Evolutionary conservation across 192 early-diverging fungal species (phyloP), one percentile per base, ranked within the genome.

Genomic region (Dimargaris cristalligena): DNA sequence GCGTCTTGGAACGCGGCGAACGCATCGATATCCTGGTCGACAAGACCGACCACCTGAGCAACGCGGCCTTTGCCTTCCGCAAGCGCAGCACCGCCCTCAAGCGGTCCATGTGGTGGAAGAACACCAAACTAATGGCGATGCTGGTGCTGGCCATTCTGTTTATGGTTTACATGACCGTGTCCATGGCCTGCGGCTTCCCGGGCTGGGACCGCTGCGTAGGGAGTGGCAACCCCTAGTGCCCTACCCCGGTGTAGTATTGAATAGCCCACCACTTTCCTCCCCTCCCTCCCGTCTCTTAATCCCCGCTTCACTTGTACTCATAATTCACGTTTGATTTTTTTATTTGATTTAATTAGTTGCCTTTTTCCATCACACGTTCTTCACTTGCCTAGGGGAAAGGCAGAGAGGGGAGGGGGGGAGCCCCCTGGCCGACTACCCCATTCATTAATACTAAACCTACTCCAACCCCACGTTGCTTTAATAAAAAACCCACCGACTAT

Each of bases 101-200:
- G 67, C 77, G 89, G 44, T 75, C 80, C 60, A 87, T 90, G 85
- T 95, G 90, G 90, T 95, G 89, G 89, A 91, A 92, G 66, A 93
- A 92, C 74, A 84, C 85, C 46, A 86, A 85, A 69, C 68, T 91
- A 35, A 81, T 90, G 77, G 78, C 76, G 34, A 73, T 82, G 32
- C 66, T 91, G 49, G 80, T 66, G 26, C 68, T 75, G 22, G 85
- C 65, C 45, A 48, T 55, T 22, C 59, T 91, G 60, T 69, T 91
- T 44, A 70, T 91, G 47, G 64, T 86, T 31, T 94, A 91, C 61
- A 75, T 89, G 67, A 64, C 87, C 57, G 74, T 83, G 52, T 78
- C 78, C 26, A 71, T 78, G 32, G 77, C 73, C 16, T 93, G 91
- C 66, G 91, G 91, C 31, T 90, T 93, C 73, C 89, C 89, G 4